Evolutionary conservation across 192 early-diverging fungal species (phyloP).

Genomic region (Chytriomyces sp.): DNA sequence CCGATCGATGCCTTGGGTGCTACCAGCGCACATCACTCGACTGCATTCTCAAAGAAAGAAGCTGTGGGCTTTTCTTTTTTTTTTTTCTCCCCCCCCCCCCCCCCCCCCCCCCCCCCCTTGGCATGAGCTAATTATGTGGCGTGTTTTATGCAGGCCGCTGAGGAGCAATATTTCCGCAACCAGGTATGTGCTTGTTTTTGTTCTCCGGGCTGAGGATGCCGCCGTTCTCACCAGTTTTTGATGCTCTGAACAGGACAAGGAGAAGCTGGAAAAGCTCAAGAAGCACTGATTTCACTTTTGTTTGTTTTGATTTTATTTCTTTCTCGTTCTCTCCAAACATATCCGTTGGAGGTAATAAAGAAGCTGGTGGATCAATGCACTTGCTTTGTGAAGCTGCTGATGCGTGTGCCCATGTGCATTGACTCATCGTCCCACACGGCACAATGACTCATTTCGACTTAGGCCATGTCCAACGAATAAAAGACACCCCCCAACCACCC

Average conservation of each 20-base stretch:
- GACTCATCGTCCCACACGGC: no score
- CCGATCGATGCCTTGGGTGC: slow-evolving; percentile 21
- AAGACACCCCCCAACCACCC: no score
- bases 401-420: no score
- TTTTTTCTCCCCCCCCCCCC: background rate
- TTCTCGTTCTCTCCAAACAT: no score
- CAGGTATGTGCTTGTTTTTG: background rate
- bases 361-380: no score
- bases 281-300: slow-evolving; percentile 12
- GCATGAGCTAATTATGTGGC: background rate
- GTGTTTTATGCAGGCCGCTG: slow-evolving; percentile 7
- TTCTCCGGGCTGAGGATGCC: background rate
- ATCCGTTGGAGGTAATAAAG: no score
- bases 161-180: slow-evolving; percentile 31
- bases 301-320: no score
- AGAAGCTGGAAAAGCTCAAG: slow-evolving; percentile 31
- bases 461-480: no score
- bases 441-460: no score
- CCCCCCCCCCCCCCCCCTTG: background rate
- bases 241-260: slow-evolving; percentile 27
- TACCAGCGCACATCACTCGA: background rate
- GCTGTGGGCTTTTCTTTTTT: slow-evolving; percentile 8
- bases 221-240: background rate
- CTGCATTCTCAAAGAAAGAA: slow-evolving; percentile 25
- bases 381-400: no score